Evolutionary conservation across 2,329 filamentous ascomycete genomes (phyloP).

Genomic region (Nemania sp.): DNA sequence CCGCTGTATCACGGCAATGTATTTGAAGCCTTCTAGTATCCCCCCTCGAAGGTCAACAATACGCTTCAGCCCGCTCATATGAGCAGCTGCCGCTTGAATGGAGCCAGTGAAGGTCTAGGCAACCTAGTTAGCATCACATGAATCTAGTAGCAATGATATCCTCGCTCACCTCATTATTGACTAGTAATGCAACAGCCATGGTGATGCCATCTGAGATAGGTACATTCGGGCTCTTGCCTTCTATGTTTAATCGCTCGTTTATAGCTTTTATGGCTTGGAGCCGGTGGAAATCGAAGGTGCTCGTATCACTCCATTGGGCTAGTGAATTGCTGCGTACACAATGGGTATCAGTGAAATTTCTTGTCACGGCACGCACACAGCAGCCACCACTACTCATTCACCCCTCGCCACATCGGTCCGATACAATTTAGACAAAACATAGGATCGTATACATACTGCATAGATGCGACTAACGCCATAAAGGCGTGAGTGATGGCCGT

Average conservation of each 20-base stretch:
- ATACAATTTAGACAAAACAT: background rate
- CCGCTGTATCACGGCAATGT: constrained; percentile 50
- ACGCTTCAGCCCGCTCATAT: constrained; percentile 50
- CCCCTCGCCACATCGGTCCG: background rate
- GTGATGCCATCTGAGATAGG: constrained; percentile 52
- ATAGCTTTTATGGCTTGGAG: constrained; percentile 51
- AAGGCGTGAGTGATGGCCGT: constrained; percentile 52
- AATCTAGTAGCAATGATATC: background rate
- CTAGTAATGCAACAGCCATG: constrained; percentile 51
- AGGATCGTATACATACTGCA: constrained; percentile 45
- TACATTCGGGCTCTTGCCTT: constrained; percentile 47
- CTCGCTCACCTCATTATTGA: constrained; percentile 49
- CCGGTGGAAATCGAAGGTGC: constrained; percentile 52
- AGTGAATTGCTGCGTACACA: constrained; percentile 44
- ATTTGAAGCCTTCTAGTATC: constrained; percentile 49
- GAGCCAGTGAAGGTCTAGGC: constrained; percentile 49
- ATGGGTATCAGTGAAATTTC: constrained; percentile 19
- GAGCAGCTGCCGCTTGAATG: constrained; percentile 48
- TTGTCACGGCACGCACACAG: background rate
- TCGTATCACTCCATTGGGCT: constrained; percentile 51
- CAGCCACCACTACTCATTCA: background rate
- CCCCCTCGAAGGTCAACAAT: constrained; percentile 52
- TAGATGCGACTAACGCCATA: constrained; percentile 51
- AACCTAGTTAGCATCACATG: constrained; percentile 7
- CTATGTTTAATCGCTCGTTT: constrained; percentile 50